Percentiles rank a stretch among this genome's conserved stretches.
Conservation (phyloP, 1,284 basidiomycete genomes). For the Gomphus sp. region DNA sequence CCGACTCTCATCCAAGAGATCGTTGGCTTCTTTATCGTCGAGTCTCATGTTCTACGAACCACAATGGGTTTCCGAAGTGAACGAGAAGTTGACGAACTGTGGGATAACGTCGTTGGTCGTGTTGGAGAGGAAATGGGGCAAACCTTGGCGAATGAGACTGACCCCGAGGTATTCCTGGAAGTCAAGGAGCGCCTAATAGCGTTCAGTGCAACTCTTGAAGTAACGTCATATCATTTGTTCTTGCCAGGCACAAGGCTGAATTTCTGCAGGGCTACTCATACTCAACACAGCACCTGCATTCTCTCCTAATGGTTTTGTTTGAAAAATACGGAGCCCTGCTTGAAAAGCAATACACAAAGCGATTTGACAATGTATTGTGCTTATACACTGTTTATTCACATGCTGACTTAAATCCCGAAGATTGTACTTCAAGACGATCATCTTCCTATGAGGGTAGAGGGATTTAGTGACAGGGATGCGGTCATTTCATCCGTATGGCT, state of each 20-base stretch:
- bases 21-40: constrained; percentile 98
- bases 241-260: constrained; percentile 5
- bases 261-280: constrained; percentile 71
- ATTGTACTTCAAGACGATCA: constrained; percentile 87
- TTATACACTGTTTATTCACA: not conserved
- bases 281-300: constrained; percentile 75
- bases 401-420: constrained; percentile 28
- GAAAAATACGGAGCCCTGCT: constrained; percentile 85
- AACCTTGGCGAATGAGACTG: constrained; percentile 67
- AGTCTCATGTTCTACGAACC: constrained; percentile 86
- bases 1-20: constrained; percentile 78
- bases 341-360: constrained; percentile 72
- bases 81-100: constrained; percentile 90
- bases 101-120: constrained; percentile 82
- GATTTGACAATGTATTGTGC: constrained; percentile 66
- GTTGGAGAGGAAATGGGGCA: constrained; percentile 71
- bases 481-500: constrained; percentile 86
- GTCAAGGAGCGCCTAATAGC: constrained; percentile 81
- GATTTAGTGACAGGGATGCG: constrained; percentile 61
- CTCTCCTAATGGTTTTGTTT: constrained; percentile 81
- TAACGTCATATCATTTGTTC: constrained; percentile 22
- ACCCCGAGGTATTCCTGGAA: constrained; percentile 76
- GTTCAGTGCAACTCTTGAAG: constrained; percentile 93
- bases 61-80: constrained; percentile 82
- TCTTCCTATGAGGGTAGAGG: constrained; percentile 82